A percentile compares a stretch with the other conserved stretches of the same genome.
Conservation (phyloP, 805 yeast species). For the Metschnikowia borealis region DNA sequence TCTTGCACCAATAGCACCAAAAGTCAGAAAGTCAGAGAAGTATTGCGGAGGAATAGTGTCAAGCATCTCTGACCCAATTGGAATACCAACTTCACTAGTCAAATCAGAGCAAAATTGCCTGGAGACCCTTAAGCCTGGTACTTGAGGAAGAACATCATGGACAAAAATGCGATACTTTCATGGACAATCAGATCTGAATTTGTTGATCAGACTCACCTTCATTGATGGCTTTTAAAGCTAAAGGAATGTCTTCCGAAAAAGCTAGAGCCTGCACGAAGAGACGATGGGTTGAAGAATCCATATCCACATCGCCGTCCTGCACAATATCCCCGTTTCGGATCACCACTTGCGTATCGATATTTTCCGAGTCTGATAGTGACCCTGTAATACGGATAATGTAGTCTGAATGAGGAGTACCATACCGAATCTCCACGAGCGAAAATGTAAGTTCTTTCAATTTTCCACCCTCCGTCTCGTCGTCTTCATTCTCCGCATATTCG, state of each 20-base stretch:
- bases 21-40: constrained; percentile 84
- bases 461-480: not conserved
- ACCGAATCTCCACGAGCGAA: constrained; percentile 23
- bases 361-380: constrained; percentile 2
- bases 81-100: constrained; percentile 65
- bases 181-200: too few species aligned
- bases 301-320: constrained; percentile 17
- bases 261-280: constrained; percentile 26
- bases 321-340: constrained; percentile 31
- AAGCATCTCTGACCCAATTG: constrained; percentile 96
- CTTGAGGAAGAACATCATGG: too few species aligned
- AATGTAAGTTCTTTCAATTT: constrained; percentile 7
- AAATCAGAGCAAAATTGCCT: constrained; percentile 81
- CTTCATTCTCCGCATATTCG: constrained; percentile 9
- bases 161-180: too few species aligned
- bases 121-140: constrained; percentile 54
- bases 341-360: constrained; percentile 19
- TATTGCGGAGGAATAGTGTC: constrained; percentile 97
- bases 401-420: constrained; percentile 22
- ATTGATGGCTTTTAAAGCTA: constrained; percentile 18
- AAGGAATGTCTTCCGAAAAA: constrained; percentile 30
- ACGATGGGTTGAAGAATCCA: constrained; percentile 19
- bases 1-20: constrained; percentile 99
- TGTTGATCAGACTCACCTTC: not conserved
- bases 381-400: constrained; percentile 21